Evolutionary conservation across 495 filamentous ascomycete species (phyloP).

Genomic region (Annulohypoxylon maeteangense): DNA sequence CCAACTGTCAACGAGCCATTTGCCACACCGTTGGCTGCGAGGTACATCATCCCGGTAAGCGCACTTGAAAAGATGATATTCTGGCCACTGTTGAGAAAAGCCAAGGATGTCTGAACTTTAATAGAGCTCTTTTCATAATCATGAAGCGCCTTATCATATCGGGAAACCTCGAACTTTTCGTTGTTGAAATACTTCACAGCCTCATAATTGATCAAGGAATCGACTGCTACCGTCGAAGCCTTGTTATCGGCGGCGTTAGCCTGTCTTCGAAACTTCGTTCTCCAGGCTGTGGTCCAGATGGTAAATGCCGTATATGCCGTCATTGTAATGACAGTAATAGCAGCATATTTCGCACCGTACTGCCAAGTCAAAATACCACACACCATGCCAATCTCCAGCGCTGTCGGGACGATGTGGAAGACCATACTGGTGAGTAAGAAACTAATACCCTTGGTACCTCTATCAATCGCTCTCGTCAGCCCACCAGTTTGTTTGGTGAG

Average conservation of each 20-base stretch:
- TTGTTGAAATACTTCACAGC: slow-evolving; percentile 99
- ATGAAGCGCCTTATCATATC: slow-evolving; percentile 88
- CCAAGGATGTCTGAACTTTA: slow-evolving; percentile 92
- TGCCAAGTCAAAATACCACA: slow-evolving; percentile 95
- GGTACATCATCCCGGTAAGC: slow-evolving; percentile 97
- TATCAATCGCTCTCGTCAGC: slow-evolving; percentile 91
- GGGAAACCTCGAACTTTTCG: slow-evolving; percentile 88
- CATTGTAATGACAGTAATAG: slow-evolving; percentile 92
- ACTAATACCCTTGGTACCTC: slow-evolving; percentile 97
- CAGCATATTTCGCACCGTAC: slow-evolving; percentile 90
- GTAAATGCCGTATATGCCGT: slow-evolving; percentile 93
- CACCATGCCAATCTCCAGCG: slow-evolving; percentile 92
- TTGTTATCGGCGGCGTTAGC: slow-evolving; percentile 97
- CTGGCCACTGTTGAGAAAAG: slow-evolving; percentile 96
- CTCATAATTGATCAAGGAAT: slow-evolving; percentile 97
- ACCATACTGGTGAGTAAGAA: slow-evolving; percentile 98
- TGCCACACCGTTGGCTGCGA: slow-evolving; percentile 88
- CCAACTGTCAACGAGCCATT: slow-evolving; percentile 86
- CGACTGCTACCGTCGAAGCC: slow-evolving; percentile 93
- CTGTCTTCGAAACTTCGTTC: slow-evolving; percentile 93
- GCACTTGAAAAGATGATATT: slow-evolving; percentile 97
- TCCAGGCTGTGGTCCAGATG: slow-evolving; percentile 93
- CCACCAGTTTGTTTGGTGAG: slow-evolving; percentile 94
- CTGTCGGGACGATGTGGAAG: slow-evolving; percentile 94
- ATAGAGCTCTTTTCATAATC: slow-evolving; percentile 93